Evolutionary conservation across 805 yeast species (phyloP).

Genomic region (Maudiozyma turicensis): DNA sequence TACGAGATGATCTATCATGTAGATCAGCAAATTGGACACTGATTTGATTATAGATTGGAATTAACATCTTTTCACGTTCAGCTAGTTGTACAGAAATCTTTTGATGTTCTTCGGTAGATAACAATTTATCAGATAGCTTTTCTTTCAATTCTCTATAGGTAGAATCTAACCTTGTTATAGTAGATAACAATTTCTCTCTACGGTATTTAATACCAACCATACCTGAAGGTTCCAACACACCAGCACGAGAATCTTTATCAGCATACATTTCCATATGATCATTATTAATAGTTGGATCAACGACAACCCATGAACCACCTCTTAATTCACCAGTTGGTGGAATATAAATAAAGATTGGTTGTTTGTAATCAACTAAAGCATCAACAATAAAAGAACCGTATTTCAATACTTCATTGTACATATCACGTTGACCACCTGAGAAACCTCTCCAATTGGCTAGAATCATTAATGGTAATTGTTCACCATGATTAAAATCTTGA

Average conservation of each 20-base stretch:
- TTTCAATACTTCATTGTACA: conserved; percentile 96
- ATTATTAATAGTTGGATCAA: conserved; percentile 92
- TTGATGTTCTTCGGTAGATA: conserved; percentile 57
- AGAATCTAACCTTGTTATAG: conserved; percentile 84
- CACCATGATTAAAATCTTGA: conserved; percentile 95
- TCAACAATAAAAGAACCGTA: conserved; percentile 96
- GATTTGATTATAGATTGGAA: conserved; percentile 86
- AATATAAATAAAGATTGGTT: conserved; percentile 92
- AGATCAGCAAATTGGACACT: conserved; percentile 95
- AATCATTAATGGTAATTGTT: conserved; percentile 93
- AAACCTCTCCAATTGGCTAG: conserved; percentile 99
- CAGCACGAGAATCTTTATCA: conserved; percentile 89
- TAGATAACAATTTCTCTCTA: conserved; percentile 80
- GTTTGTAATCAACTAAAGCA: conserved; percentile 90
- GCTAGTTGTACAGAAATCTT: conserved; percentile 54
- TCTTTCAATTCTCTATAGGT: conserved; percentile 59
- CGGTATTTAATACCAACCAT: conserved; percentile 98
- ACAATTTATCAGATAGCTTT: conserved; percentile 42
- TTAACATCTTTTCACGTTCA: conserved; percentile 67
- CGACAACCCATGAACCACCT: conserved; percentile 99
- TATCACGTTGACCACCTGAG: conserved; percentile 99
- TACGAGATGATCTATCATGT: conserved; percentile 95
- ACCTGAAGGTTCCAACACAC: conserved; percentile 98
- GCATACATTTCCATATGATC: conserved; percentile 99
- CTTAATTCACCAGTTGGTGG: conserved; percentile 98